A percentile compares a stretch with the other conserved stretches of the same genome.
phyloP scores from a whole-genome alignment of 345 rosid genomes.

The Gossypium raimondii region DNA sequence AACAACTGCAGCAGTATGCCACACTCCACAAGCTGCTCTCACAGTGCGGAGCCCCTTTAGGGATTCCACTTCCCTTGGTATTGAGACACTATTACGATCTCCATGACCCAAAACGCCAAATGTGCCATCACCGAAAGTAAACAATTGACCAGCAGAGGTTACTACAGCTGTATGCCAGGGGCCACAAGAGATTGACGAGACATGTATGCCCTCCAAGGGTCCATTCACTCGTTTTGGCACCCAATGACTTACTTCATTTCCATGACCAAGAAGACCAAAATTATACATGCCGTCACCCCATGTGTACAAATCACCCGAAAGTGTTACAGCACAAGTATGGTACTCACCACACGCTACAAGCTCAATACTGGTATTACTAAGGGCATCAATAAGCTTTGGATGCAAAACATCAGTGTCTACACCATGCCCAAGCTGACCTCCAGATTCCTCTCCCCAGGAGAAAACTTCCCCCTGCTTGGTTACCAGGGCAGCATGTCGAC shows the following conservation, averaged over 20 bases:
- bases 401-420: conserved; percentile 69
- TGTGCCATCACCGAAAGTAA: conserved; percentile 81
- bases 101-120: conserved; percentile 81
- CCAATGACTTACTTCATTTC: conserved; percentile 75
- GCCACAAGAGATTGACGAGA: conserved; percentile 73
- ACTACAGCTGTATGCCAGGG: conserved; percentile 89
- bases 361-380: conserved; percentile 56
- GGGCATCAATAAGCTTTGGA: conserved; percentile 65
- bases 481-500: conserved; percentile 65
- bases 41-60: conserved; percentile 76
- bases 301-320: conserved; percentile 74
- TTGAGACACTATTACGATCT: conserved; percentile 53
- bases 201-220: conserved; percentile 74
- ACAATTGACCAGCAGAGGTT: conserved; percentile 67
- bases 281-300: conserved; percentile 78
- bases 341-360: conserved; percentile 77
- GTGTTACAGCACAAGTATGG: conserved; percentile 76
- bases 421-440: conserved; percentile 87
- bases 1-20: conserved; percentile 93
- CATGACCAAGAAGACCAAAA: conserved; percentile 79
- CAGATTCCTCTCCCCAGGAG: conserved; percentile 81
- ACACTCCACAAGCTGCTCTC: conserved; percentile 77
- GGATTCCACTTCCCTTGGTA: conserved; percentile 77
- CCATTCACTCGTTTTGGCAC: conserved; percentile 72
- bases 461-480: conserved; percentile 77